Conservation (phyloP, 164 flowering plant species). For the Euptelea pleiosperma region DNA sequence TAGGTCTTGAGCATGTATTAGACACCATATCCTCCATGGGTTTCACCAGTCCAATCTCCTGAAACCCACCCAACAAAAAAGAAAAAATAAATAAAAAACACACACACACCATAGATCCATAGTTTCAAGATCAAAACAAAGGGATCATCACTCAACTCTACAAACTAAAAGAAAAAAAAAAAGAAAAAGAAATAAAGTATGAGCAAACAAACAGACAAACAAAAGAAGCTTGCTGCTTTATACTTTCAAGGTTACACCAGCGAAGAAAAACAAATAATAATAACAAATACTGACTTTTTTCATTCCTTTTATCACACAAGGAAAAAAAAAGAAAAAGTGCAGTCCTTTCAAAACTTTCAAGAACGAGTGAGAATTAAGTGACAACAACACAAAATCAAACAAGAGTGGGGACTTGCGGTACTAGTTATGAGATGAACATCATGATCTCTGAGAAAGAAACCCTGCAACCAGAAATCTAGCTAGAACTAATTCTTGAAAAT, state of each 20-base stretch:
- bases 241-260: conserved; percentile 33
- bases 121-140: conserved; percentile 9
- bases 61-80: conserved; percentile 9
- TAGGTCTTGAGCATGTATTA: conserved; percentile 45
- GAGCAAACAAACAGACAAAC: conserved; percentile 24
- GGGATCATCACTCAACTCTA: conserved; percentile 3
- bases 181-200: conserved; percentile 13
- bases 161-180: background rate
- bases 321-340: conserved; percentile 28
- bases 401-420: too few species aligned
- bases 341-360: conserved; percentile 15
- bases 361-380: conserved; percentile 9
- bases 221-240: conserved; percentile 26
- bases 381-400: background rate
- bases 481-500: conserved; percentile 4
- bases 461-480: conserved; percentile 16
- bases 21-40: conserved; percentile 72
- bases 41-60: conserved; percentile 78
- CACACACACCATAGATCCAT: background rate
- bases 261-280: conserved; percentile 19
- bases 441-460: conserved; percentile 14
- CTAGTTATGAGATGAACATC: too few species aligned
- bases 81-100: conserved; percentile 9
- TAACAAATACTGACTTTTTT: conserved; percentile 21
- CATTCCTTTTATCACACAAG: conserved; percentile 37